Percentiles rank a stretch among this genome's conserved stretches.
phyloP scores from a whole-genome alignment of 371 early-diverging fungal species.

The Mortierella sp. region DNA sequence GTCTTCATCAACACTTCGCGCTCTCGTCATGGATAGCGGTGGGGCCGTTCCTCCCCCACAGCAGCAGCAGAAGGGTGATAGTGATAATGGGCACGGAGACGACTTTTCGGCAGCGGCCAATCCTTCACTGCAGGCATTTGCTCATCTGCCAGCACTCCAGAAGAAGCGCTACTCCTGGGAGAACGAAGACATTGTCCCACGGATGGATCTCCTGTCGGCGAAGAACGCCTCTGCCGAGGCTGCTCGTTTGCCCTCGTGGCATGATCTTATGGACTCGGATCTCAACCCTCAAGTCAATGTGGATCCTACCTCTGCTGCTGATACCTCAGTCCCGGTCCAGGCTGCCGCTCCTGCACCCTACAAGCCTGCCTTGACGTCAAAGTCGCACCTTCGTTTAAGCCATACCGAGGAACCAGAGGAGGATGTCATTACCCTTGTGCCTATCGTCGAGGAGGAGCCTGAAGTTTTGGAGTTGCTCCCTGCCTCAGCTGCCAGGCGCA shows the following conservation, averaged over 20 bases:
- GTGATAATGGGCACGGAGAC: background rate
- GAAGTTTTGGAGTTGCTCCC: background rate
- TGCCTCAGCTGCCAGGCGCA: background rate
- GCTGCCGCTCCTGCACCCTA: background rate
- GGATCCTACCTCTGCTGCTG: background rate
- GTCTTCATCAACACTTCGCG: conserved; percentile 1
- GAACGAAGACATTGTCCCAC: conserved; percentile 39
- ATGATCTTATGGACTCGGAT: background rate
- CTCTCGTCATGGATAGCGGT: background rate
- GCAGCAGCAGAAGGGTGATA: background rate
- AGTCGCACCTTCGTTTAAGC: conserved; percentile 24
- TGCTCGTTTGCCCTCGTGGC: background rate
- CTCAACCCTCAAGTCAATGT: conserved; percentile 4
- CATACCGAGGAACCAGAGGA: background rate
- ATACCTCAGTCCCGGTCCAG: background rate
- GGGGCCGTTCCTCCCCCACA: background rate
- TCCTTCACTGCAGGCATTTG: conserved; percentile 12
- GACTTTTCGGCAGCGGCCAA: background rate
- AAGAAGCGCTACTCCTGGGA: conserved; percentile 52
- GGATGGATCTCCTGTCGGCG: conserved; percentile 35
- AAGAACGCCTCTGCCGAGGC: background rate
- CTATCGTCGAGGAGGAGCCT: conserved; percentile 3
- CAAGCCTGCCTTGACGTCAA: conserved; percentile 13
- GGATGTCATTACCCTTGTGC: background rate
- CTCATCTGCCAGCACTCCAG: conserved; percentile 13